Evolutionary conservation across 805 yeast genomes (phyloP).

Genomic region (Pichia nanzhaoensis): DNA sequence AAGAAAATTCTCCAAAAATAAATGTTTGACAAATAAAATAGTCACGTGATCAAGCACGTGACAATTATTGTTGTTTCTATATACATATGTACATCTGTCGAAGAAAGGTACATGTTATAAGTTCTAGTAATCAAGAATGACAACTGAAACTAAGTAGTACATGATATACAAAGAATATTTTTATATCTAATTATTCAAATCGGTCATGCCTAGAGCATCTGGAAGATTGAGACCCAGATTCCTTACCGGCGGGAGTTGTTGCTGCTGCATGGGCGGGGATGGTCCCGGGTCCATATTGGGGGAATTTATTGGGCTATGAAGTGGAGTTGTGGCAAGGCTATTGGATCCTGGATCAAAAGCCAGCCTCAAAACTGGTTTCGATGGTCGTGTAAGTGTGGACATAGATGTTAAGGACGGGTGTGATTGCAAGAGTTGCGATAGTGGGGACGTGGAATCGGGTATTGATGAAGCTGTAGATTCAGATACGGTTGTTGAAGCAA

Average conservation of each 20-base stretch:
- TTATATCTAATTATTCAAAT: too few relatives aligned
- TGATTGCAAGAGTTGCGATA: not conserved
- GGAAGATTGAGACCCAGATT: constrained; percentile 47
- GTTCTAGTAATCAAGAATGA: too few relatives aligned
- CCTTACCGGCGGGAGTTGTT: constrained; percentile 40
- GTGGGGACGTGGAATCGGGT: constrained; percentile 1
- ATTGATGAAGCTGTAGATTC: not conserved
- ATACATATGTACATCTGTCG: too few relatives aligned
- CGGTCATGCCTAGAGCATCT: constrained; percentile 31
- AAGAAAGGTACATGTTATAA: too few relatives aligned
- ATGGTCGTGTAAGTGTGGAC: not conserved
- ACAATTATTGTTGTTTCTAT: too few relatives aligned
- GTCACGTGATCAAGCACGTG: too few relatives aligned
- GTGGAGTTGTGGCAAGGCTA: constrained; percentile 30
- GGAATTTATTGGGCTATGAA: constrained; percentile 33
- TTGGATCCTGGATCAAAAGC: constrained; percentile 11
- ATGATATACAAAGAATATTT: too few relatives aligned
- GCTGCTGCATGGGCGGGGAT: not conserved
- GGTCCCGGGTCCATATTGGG: constrained; percentile 23
- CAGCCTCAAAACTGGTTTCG: not conserved
- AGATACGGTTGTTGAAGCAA: not conserved
- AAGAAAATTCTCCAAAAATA: too few relatives aligned
- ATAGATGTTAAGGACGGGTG: not conserved
- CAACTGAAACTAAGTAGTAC: too few relatives aligned
- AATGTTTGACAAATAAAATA: too few relatives aligned